phyloP scores from a whole-genome alignment of 2,329 filamentous ascomycete species.

The Trichophyton simii region DNA sequence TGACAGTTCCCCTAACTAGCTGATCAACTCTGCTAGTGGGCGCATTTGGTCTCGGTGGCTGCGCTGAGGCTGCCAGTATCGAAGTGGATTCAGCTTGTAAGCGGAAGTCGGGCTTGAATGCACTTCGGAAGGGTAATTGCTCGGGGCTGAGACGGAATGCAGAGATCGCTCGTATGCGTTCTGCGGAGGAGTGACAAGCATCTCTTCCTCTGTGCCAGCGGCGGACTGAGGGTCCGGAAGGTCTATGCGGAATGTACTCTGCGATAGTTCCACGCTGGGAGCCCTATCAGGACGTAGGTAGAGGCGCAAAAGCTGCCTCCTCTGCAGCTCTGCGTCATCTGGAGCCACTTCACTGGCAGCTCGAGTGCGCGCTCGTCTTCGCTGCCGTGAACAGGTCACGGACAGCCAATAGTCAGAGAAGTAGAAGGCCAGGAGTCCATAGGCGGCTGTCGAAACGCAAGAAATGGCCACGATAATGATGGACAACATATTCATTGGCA shows the following conservation, averaged over 20 bases:
- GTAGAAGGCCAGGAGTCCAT: conserved; percentile 19
- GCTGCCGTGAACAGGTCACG: conserved; percentile 2
- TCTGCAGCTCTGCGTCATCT: conserved; percentile 28
- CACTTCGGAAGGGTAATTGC: conserved; percentile 5
- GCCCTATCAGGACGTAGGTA: conserved; percentile 22
- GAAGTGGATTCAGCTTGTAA: conserved; percentile 1
- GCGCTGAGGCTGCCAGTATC: conserved; percentile 3
- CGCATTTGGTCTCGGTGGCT: background rate
- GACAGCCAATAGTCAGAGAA: background rate
- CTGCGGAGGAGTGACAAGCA: conserved; percentile 13
- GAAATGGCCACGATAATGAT: conserved; percentile 20
- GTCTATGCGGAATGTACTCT: conserved; percentile 21
- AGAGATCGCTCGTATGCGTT: conserved; percentile 9
- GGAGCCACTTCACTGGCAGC: conserved; percentile 11
- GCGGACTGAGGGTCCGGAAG: conserved; percentile 14
- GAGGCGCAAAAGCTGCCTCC: conserved; percentile 28
- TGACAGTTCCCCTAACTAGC: background rate
- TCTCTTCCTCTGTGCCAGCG: conserved; percentile 13
- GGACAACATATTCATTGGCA: conserved; percentile 19
- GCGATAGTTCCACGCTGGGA: conserved; percentile 17
- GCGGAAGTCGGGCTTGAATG: background rate
- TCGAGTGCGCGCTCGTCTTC: background rate
- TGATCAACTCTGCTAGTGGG: conserved; percentile 3
- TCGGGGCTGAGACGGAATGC: conserved; percentile 6
- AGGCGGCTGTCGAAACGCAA: conserved; percentile 19